phyloP scores from a whole-genome alignment of 495 filamentous ascomycete species.

The Aspergillus avenaceus region DNA sequence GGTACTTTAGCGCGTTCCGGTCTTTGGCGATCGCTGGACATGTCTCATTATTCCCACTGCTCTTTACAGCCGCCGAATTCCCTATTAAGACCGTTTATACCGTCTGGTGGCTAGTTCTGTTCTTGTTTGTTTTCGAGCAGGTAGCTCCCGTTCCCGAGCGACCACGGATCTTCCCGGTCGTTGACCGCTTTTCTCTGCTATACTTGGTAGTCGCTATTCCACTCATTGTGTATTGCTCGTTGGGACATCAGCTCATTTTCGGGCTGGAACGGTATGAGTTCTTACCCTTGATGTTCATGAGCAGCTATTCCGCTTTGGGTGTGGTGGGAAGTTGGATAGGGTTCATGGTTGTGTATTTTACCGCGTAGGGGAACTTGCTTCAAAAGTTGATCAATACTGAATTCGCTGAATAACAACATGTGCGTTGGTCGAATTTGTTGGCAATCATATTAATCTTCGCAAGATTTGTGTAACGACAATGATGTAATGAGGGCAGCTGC shows the following conservation, averaged over 20 bases:
- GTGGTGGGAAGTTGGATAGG: constrained; percentile 96
- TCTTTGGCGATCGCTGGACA: constrained; percentile 91
- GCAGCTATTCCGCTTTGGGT: constrained; percentile 91
- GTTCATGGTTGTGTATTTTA: constrained; percentile 91
- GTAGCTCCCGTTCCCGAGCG: constrained; percentile 76
- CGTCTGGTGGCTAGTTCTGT: constrained; percentile 82
- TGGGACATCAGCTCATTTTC: constrained; percentile 78
- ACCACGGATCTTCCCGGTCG: constrained; percentile 68
- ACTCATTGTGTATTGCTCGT: constrained; percentile 80
- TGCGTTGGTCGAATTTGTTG: no score
- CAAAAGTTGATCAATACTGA: not conserved
- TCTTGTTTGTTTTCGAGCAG: constrained; percentile 80
- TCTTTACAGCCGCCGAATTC: constrained; percentile 89
- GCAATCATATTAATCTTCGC: no score
- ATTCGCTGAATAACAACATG: no score
- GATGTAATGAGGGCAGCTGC: constrained; percentile 19
- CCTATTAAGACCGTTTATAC: constrained; percentile 92
- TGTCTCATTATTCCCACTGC: constrained; percentile 88
- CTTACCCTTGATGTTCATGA: constrained; percentile 93
- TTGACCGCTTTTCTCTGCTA: constrained; percentile 83
- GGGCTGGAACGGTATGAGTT: constrained; percentile 77
- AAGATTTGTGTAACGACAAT: not conserved
- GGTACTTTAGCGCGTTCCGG: constrained; percentile 87
- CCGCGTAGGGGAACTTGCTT: constrained; percentile 42
- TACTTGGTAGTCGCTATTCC: constrained; percentile 88